These are phyloP conservation scores for Amphibolis antarctica DNA, from an alignment of 106 monocot species.

Conservation along the genomic window DNA sequence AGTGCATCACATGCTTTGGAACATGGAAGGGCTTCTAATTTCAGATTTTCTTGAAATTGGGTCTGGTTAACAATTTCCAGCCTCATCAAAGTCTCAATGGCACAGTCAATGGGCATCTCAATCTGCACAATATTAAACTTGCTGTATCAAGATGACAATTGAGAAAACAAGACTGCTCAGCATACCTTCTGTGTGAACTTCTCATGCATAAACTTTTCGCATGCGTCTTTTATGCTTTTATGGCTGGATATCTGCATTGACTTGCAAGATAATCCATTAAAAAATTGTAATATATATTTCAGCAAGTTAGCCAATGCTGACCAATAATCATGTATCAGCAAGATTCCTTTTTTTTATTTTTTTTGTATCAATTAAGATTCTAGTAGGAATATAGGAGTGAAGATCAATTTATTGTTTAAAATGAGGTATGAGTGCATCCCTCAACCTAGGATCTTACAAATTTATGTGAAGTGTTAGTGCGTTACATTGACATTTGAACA, in stretches of 20 bases:
- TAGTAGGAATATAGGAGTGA: too few species aligned
- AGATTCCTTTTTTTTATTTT: too few species aligned
- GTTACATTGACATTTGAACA: too few species aligned
- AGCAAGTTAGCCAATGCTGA: not conserved
- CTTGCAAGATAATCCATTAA: not conserved
- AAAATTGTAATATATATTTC: not conserved
- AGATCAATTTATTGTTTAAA: too few species aligned
- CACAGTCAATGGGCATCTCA: slow-evolving; percentile 83
- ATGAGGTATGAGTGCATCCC: too few species aligned
- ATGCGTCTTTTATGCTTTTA: slow-evolving; percentile 42
- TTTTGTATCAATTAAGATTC: too few species aligned
- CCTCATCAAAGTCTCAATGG: slow-evolving; percentile 57
- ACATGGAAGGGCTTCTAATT: slow-evolving; percentile 44
- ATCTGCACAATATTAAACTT: slow-evolving; percentile 43
- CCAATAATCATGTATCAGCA: too few species aligned
- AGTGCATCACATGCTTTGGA: slow-evolving; percentile 45
- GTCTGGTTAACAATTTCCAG: slow-evolving; percentile 51
- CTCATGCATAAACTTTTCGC: slow-evolving; percentile 70
- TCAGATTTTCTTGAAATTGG: slow-evolving; percentile 14
- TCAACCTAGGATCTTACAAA: too few species aligned
- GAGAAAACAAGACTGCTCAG: not conserved
- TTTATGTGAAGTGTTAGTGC: too few species aligned
- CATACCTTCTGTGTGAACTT: slow-evolving; percentile 69
- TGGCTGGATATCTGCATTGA: slow-evolving; percentile 33
- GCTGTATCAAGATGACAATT: not conserved